phyloP scores from a whole-genome alignment of 2,329 filamentous ascomycete species.

The Pseudovirgaria hyperparasitica region DNA sequence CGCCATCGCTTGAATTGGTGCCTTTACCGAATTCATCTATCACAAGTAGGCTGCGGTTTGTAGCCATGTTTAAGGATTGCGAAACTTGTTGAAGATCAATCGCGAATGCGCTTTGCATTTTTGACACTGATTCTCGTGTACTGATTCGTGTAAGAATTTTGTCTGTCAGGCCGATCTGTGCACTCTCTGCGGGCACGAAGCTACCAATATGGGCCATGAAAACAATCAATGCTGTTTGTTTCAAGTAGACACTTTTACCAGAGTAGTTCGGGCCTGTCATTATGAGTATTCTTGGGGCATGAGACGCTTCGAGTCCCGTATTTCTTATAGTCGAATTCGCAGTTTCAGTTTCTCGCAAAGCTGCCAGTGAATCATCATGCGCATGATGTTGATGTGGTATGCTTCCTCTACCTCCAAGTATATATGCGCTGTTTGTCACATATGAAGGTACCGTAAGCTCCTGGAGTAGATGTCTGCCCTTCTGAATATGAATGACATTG shows the following conservation, averaged over 20 bases:
- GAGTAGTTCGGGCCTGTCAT: conserved; percentile 94
- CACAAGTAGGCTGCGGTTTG: conserved; percentile 65
- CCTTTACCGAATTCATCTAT: conserved; percentile 84
- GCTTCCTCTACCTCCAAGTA: conserved; percentile 43
- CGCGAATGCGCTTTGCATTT: conserved; percentile 54
- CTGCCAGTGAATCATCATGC: too few species aligned
- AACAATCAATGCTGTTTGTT: conserved; percentile 80
- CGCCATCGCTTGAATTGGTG: conserved; percentile 51
- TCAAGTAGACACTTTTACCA: conserved; percentile 91
- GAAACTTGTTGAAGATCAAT: conserved; percentile 82
- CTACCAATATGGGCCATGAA: conserved; percentile 89
- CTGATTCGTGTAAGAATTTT: conserved; percentile 81
- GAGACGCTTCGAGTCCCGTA: background rate
- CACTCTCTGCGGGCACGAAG: conserved; percentile 70
- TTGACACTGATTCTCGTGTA: conserved; percentile 56
- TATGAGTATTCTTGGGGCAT: conserved; percentile 55
- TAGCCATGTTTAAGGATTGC: conserved; percentile 61
- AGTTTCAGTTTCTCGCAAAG: too few species aligned
- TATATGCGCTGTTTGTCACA: conserved; percentile 67
- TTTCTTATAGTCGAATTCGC: background rate
- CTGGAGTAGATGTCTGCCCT: conserved; percentile 75
- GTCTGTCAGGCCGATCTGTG: conserved; percentile 76
- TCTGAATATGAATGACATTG: conserved; percentile 60
- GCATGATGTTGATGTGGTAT: conserved; percentile 2
- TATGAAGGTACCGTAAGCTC: conserved; percentile 71